These are phyloP conservation scores for Yamadazyma blattariae DNA, from an alignment of 1,139 yeast genomes.

Conservation along the genomic window DNA sequence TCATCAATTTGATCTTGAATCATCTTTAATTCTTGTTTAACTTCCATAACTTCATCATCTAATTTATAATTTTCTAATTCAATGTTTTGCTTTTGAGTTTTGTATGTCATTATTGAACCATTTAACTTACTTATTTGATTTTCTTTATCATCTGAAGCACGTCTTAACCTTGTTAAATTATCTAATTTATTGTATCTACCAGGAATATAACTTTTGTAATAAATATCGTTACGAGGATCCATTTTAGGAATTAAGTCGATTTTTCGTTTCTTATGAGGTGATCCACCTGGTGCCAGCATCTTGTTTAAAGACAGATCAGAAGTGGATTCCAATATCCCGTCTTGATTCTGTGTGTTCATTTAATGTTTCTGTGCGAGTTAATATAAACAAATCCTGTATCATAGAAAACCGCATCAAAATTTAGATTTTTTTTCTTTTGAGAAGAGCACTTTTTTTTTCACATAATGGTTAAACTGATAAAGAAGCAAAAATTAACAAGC, in stretches of 20 bases:
- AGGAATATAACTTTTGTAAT: conserved; percentile 13
- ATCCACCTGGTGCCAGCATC: conserved; percentile 1
- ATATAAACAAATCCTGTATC: no score
- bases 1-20: conserved; percentile 30
- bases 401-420: conserved; percentile 1
- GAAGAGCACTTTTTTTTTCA: conserved; percentile 1
- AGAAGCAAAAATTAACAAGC: conserved; percentile 3
- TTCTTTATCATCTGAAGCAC: conserved; percentile 11
- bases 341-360: not conserved
- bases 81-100: conserved; percentile 35
- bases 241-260: not conserved
- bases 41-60: conserved; percentile 27
- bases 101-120: conserved; percentile 26
- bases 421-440: no score
- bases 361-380: not conserved
- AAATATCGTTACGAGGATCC: not conserved
- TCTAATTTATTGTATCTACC: conserved; percentile 12
- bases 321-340: not conserved
- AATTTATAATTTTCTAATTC: conserved; percentile 39
- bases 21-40: conserved; percentile 18
- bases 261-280: conserved; percentile 8
- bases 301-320: conserved; percentile 1
- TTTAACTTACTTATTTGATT: conserved; percentile 15
- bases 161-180: conserved; percentile 10
- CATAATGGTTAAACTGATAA: conserved; percentile 4